Evolutionary conservation across 2,329 filamentous ascomycete species (phyloP).

Genomic region (Aspergillus sp.): DNA sequence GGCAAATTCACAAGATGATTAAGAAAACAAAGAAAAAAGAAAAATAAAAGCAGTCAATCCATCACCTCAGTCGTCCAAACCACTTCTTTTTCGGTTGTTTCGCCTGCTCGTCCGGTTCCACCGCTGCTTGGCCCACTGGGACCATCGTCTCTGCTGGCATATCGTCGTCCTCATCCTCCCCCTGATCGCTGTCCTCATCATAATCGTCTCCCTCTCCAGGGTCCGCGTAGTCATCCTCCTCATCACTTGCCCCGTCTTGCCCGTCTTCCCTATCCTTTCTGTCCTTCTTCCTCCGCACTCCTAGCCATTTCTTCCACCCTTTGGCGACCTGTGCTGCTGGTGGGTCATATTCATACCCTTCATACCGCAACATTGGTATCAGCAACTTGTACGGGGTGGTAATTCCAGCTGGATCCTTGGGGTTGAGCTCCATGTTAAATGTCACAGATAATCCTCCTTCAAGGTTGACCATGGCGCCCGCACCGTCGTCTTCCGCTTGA

Average conservation of each 20-base stretch:
- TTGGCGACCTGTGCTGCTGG: conserved; percentile 30
- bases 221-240: too few relatives aligned
- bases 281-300: conserved; percentile 20
- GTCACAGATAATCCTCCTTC: conserved; percentile 81
- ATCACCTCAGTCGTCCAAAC: conserved; percentile 21
- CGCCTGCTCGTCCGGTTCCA: conserved; percentile 9
- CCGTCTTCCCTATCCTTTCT: background rate
- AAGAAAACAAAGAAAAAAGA: conserved; percentile 3
- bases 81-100: conserved; percentile 26
- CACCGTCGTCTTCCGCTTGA: conserved; percentile 41
- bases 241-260: background rate
- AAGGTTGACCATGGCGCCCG: conserved; percentile 62
- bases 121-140: conserved; percentile 4
- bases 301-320: conserved; percentile 36
- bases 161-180: conserved; percentile 7
- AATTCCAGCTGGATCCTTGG: conserved; percentile 78
- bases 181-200: conserved; percentile 14
- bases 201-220: conserved; percentile 8
- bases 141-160: conserved; percentile 6
- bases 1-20: background rate
- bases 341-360: conserved; percentile 37
- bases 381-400: conserved; percentile 84
- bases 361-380: conserved; percentile 66
- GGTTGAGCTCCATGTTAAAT: conserved; percentile 83
- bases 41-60: conserved; percentile 5